Base-by-base conservation (phyloP, 2,329 filamentous ascomycete species). In the Fusarium kyushuense region DNA sequence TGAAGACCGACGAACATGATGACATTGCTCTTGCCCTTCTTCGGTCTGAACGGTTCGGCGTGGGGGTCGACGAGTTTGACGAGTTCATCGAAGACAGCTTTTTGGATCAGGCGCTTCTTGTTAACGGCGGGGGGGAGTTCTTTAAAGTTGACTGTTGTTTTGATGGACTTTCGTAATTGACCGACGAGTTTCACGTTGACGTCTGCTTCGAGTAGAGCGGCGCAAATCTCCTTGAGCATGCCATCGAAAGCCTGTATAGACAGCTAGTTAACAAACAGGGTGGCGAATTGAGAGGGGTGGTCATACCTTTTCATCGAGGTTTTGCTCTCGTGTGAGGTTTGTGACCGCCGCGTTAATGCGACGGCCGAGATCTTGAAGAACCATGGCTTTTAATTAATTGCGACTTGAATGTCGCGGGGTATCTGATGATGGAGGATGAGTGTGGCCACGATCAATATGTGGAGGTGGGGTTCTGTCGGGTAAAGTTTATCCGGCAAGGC, bases 1-100 rank as follows among this genome's bases (percentile, higher is more conserved):
- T 99, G 96, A 48, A 99, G 86, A 82, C 96, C 96, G 67, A 99
- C 96, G 79, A 99, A 98, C 96, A 99, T 99, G 80, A 99, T 97
- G 77, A 99, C 92, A 79, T 97, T 99, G 67, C 91, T 86, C 79
- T 94, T 96, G 70, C 94, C 94, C 82, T 98, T 99, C 83, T 96
- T 97, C 23, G 95, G 94, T 79, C 96, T 96, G 85, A 97, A 99
- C 0, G 95, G 91, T 71, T 97, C 94, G 74, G 92, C 91, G 80
- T 98, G 95, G 27, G 96, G 96, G 75, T 99, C 94, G 72, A 99
- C 96, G 51, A 99, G 90, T 75, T 93, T 91, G 71, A 98, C 95
- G 53, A 99, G 89, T 79, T 98, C 94, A 77, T 99, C 95, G 79
- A 97, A 99, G 72, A 99, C 96, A 70, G 96, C 89, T 80, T 98